These are phyloP conservation scores for Nemania serpens DNA, from an alignment of 2,329 filamentous ascomycete genomes.

Conservation along the genomic window DNA sequence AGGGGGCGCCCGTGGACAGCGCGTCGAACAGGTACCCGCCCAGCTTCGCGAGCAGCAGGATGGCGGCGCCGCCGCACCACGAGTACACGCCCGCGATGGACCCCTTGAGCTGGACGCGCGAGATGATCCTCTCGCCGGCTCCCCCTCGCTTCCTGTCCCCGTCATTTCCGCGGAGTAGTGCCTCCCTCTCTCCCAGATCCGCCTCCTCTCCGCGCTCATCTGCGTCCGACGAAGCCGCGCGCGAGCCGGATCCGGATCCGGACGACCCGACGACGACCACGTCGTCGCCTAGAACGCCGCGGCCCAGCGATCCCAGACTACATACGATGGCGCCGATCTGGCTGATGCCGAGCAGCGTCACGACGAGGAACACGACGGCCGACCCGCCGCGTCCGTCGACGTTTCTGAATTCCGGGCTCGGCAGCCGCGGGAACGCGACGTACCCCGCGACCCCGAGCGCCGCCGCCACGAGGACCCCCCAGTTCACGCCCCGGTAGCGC, in stretches of 20 bases:
- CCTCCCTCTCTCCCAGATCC: constrained; percentile 40
- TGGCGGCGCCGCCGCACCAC: constrained; percentile 85
- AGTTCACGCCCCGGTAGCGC: constrained; percentile 60
- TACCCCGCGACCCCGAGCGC: constrained; percentile 80
- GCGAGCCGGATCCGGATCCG: background rate
- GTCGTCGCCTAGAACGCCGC: constrained; percentile 70
- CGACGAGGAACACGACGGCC: constrained; percentile 73
- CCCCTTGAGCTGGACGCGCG: constrained; percentile 74
- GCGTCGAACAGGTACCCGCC: constrained; percentile 86
- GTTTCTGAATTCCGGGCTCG: constrained; percentile 74
- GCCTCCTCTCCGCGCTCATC: constrained; percentile 12
- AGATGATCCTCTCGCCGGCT: constrained; percentile 37
- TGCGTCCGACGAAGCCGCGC: background rate
- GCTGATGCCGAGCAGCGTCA: constrained; percentile 82
- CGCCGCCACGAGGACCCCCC: constrained; percentile 74
- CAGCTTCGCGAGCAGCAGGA: constrained; percentile 87
- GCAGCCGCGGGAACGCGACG: constrained; percentile 72
- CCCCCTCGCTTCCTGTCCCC: constrained; percentile 44
- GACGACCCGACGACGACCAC: constrained; percentile 32
- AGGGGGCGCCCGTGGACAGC: constrained; percentile 75
- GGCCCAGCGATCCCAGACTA: constrained; percentile 84
- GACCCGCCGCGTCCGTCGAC: constrained; percentile 69
- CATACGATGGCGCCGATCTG: constrained; percentile 98
- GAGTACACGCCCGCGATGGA: constrained; percentile 95
- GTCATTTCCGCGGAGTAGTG: constrained; percentile 45